A percentile compares a stretch with the other conserved stretches of the same genome.
These are phyloP conservation scores for Trichosporon faecale DNA, from an alignment of 1,284 basidiomycete species.

Conservation along the genomic window DNA sequence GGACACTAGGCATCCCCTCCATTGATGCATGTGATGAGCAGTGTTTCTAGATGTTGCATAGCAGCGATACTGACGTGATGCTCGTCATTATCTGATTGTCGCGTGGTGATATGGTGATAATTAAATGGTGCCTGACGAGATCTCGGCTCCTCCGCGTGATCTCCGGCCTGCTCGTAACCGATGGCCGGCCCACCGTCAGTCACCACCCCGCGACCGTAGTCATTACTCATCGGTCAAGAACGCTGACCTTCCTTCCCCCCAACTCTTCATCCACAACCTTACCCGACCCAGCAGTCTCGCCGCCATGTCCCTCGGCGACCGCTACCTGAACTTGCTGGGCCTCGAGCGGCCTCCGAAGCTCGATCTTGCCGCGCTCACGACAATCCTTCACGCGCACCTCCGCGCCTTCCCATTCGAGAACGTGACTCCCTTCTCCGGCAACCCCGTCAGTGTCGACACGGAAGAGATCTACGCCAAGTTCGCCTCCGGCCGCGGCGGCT, in stretches of 20 bases:
- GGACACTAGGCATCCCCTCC: background rate
- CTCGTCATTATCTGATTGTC: background rate
- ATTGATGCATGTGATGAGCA: conserved; percentile 9
- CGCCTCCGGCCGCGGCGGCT: conserved; percentile 16
- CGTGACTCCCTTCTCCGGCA: conserved; percentile 18
- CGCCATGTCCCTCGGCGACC: conserved; percentile 13
- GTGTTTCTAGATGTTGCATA: background rate
- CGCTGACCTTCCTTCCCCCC: too few relatives aligned
- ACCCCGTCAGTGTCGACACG: conserved; percentile 12
- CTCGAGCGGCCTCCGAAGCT: background rate
- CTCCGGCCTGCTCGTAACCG: background rate
- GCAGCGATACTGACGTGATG: too few relatives aligned
- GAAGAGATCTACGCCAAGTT: conserved; percentile 16
- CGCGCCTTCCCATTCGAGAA: conserved; percentile 21
- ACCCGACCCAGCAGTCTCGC: background rate
- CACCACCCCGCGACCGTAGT: background rate
- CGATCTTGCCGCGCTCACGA: conserved; percentile 11
- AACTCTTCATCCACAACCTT: background rate
- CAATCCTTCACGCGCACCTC: conserved; percentile 20
- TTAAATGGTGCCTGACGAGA: background rate
- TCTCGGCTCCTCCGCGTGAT: background rate
- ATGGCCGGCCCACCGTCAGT: background rate
- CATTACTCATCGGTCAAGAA: too few relatives aligned
- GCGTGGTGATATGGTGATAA: background rate
- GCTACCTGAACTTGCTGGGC: conserved; percentile 18